Evolutionary conservation across 2,329 filamentous ascomycete species (phyloP).

Genomic region (Colletotrichum magnum): DNA sequence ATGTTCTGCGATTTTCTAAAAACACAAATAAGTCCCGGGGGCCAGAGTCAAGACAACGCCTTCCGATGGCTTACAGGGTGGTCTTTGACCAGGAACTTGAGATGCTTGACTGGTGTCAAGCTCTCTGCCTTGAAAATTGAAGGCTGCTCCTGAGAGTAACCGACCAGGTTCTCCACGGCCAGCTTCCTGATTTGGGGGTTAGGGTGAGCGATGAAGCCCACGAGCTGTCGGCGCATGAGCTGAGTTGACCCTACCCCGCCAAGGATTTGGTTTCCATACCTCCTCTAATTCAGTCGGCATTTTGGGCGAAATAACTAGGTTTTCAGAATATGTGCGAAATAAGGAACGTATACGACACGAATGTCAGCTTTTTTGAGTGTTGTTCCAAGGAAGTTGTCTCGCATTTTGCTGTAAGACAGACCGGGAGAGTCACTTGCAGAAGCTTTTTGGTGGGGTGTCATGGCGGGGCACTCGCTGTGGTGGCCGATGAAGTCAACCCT

Average conservation of each 20-base stretch:
- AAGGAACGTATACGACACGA: background rate
- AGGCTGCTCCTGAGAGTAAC: slow-evolving; percentile 81
- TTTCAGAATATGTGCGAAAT: background rate
- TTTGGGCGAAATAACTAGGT: slow-evolving; percentile 43
- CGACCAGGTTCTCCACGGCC: slow-evolving; percentile 88
- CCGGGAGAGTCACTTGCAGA: slow-evolving; percentile 39
- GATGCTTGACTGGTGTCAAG: slow-evolving; percentile 83
- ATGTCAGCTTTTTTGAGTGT: slow-evolving; percentile 18
- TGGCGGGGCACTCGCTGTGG: slow-evolving; percentile 39
- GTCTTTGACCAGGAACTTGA: slow-evolving; percentile 90
- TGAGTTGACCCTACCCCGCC: slow-evolving; percentile 26
- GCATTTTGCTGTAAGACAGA: slow-evolving; percentile 34
- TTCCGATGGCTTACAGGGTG: slow-evolving; percentile 73
- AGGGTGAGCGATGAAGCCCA: slow-evolving; percentile 92
- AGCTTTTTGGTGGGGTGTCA: slow-evolving; percentile 41
- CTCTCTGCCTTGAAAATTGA: slow-evolving; percentile 87
- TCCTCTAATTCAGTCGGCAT: slow-evolving; percentile 87
- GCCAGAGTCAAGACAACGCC: background rate
- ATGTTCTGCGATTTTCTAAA: slow-evolving; percentile 90
- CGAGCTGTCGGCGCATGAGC: slow-evolving; percentile 72
- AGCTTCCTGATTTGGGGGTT: slow-evolving; percentile 92
- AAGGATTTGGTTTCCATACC: slow-evolving; percentile 57
- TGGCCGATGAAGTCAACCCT: slow-evolving; percentile 36
- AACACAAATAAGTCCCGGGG: background rate
- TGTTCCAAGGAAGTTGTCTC: slow-evolving; percentile 32